phyloP scores from a whole-genome alignment of 257 asterid genomes.

The Solanum lignicaule region DNA sequence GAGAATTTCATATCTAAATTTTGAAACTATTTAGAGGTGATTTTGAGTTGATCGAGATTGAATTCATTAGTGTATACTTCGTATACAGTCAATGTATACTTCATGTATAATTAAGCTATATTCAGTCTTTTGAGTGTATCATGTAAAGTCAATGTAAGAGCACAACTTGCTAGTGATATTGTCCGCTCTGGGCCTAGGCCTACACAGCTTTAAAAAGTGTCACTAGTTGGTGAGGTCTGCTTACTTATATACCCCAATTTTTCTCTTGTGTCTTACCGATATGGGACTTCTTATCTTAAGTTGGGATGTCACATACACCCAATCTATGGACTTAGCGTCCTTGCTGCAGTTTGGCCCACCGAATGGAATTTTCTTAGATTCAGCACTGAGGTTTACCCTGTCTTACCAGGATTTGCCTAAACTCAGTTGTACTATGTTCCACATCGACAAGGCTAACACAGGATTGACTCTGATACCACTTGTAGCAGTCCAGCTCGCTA shows the following conservation, averaged over 20 bases:
- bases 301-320: background rate
- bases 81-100: too few relatives aligned
- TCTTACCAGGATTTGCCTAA: accelerated
- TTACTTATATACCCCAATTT: too few relatives aligned
- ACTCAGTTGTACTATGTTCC: background rate
- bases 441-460: background rate
- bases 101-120: background rate
- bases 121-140: background rate
- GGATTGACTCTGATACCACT: background rate
- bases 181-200: background rate
- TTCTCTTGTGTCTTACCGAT: background rate
- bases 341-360: background rate
- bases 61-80: background rate
- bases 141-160: background rate
- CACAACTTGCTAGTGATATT: background rate
- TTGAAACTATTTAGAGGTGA: background rate
- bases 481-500: background rate
- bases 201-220: background rate
- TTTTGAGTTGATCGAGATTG: background rate
- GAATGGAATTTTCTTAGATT: background rate
- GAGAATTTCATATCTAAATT: background rate
- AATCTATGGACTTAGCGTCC: background rate
- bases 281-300: background rate
- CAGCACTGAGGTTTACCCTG: background rate
- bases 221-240: background rate